These are phyloP conservation scores for Cryptosporidium baileyi DNA, from an alignment of 169 alveolate genomes.

Conservation along the genomic window DNA sequence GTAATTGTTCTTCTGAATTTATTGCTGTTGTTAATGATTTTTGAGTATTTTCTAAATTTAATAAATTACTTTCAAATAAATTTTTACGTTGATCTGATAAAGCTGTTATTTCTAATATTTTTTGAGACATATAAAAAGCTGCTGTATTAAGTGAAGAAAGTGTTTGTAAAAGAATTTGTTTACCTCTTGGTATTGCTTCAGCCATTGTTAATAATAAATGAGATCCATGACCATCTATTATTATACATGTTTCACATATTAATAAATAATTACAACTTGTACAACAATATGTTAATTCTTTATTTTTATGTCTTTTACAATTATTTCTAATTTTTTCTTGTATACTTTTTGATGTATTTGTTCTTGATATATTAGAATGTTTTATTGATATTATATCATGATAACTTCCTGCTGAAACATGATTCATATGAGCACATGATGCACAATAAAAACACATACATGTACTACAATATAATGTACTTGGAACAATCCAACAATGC, in stretches of 20 bases:
- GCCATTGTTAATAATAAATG: conserved; percentile 48
- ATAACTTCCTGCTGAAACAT: conserved; percentile 52
- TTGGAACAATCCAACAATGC: conserved; percentile 58
- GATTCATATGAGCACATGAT: conserved; percentile 48
- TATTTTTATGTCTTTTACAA: conserved; percentile 59
- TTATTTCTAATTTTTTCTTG: conserved; percentile 1
- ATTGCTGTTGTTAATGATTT: conserved; percentile 48
- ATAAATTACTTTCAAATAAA: conserved; percentile 17
- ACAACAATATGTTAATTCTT: conserved; percentile 60
- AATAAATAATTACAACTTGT: conserved; percentile 49
- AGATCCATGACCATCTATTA: conserved; percentile 62
- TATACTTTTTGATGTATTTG: conserved; percentile 20
- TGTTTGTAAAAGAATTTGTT: conserved; percentile 28
- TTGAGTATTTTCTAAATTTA: conserved; percentile 56
- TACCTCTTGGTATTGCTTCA: conserved; percentile 65
- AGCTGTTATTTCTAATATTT: conserved; percentile 32
- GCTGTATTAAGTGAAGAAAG: conserved; percentile 53
- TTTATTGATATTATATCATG: conserved; percentile 47
- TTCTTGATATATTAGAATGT: not conserved
- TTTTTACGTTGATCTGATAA: conserved; percentile 44
- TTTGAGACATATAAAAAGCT: conserved; percentile 47
- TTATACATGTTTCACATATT: conserved; percentile 65
- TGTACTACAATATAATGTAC: conserved; percentile 62
- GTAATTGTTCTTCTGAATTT: conserved; percentile 24
- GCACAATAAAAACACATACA: conserved; percentile 68